Base-by-base conservation (phyloP, 495 filamentous ascomycete species). In the Margaritispora aquatica region DNA sequence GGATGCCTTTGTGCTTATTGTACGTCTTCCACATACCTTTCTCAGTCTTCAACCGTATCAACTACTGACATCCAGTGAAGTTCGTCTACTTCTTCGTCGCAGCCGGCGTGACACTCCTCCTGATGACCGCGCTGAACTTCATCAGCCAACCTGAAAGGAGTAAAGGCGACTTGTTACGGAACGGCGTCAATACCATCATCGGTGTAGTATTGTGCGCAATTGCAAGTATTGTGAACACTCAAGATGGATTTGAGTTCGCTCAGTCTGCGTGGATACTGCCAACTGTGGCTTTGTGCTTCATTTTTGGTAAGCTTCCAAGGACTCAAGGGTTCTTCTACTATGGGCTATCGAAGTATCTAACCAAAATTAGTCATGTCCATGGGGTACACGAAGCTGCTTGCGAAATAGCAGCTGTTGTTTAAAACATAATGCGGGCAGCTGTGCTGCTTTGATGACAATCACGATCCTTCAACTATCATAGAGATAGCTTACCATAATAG, bases 11-110 rank as follows among this genome's bases (percentile, higher is more conserved):
- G 10, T 19, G 1, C 34, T 62, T 1, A 41, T 62, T 13, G 58
- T 61, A 55, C 17, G 51, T n/a, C 31, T n/a, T 2, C 19, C 20
- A n/a, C 29, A 9, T 22, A 10, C 57, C 13, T 48, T 26, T 20
- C 24, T 2, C 24, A 15, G 2, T 23, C 19, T 4, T n/a, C 44
- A 34, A 34, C 13, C 29, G 13, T 34, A 5, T 13, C 29, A 34
- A 13, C 44, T 47, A n/a, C 17, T 47, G 17, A n/a, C 52, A 23
- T 13, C 23, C 46, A 2, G 53, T 17, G 17, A 11, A 73, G 70
- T 75, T 75, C 58, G 62, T 66, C 1, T 79, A 77, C 56, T 71
- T 75, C 24, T 79, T 75, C 58, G 58, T 75, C 23, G 64, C 73
- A n/a, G 74, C 74, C 22, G 78, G 78, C 11, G 26, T 72, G 24